phyloP scores from a whole-genome alignment of 2,329 filamentous ascomycete species.

The Cytospora schulzeri region DNA sequence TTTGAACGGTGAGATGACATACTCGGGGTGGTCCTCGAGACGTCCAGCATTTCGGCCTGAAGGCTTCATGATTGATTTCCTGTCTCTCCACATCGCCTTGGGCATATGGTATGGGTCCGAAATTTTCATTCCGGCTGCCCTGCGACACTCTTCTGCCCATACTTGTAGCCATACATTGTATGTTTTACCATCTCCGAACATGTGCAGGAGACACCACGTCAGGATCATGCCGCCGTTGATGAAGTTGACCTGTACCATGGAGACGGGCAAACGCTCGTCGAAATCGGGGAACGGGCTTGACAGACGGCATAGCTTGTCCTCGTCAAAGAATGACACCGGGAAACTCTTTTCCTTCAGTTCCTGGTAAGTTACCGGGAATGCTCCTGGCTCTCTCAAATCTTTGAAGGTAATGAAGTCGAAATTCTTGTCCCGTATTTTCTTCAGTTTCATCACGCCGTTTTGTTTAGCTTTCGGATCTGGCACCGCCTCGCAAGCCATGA shows the following conservation, averaged over 20 bases:
- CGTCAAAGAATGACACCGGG: slow-evolving; percentile 32
- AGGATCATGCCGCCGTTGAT: slow-evolving; percentile 36
- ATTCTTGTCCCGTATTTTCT: slow-evolving; percentile 24
- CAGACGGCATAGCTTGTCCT: slow-evolving; percentile 33
- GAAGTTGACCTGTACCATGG: slow-evolving; percentile 36
- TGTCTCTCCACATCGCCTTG: slow-evolving; percentile 35
- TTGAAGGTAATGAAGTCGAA: slow-evolving; percentile 34
- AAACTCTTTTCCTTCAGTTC: slow-evolving; percentile 35
- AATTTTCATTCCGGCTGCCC: slow-evolving; percentile 34
- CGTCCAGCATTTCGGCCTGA: slow-evolving; percentile 35
- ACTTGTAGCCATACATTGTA: slow-evolving; percentile 38
- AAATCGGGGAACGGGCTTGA: slow-evolving; percentile 32
- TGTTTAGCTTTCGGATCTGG: slow-evolving; percentile 37
- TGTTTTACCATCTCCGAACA: slow-evolving; percentile 39
- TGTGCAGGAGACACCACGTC: slow-evolving; percentile 36
- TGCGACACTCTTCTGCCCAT: slow-evolving; percentile 41
- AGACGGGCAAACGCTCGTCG: slow-evolving; percentile 29
- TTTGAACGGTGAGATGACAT: slow-evolving; percentile 36
- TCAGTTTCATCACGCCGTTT: slow-evolving; percentile 37
- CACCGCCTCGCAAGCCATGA: slow-evolving; percentile 38
- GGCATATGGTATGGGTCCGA: slow-evolving; percentile 32
- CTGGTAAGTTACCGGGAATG: slow-evolving; percentile 32
- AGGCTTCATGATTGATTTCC: slow-evolving; percentile 35
- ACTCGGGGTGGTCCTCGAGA: slow-evolving; percentile 37
- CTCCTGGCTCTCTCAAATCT: slow-evolving; percentile 31